Evolutionary conservation across 2,329 filamentous ascomycete species (phyloP).

Genomic region (Penicillium rolfsii): DNA sequence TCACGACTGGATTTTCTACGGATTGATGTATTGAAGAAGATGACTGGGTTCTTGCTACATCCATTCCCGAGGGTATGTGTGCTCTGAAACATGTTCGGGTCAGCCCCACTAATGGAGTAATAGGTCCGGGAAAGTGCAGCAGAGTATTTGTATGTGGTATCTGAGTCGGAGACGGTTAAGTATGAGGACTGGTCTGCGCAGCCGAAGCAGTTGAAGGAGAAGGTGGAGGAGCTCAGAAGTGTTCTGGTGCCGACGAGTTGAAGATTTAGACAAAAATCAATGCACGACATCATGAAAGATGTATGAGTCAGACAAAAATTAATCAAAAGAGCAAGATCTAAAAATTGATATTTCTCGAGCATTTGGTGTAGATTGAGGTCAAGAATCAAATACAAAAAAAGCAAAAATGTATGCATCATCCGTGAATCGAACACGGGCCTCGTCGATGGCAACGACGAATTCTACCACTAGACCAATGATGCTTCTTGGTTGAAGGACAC

Average conservation of each 20-base stretch:
- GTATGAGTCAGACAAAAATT: background rate
- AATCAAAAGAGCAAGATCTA: background rate
- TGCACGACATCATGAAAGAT: background rate
- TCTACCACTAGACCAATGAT: constrained; percentile 52
- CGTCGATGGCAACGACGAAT: constrained; percentile 52
- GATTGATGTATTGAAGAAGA: constrained; percentile 65
- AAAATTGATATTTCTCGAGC: too few relatives aligned
- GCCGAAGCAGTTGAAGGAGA: constrained; percentile 39
- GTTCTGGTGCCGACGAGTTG: constrained; percentile 2
- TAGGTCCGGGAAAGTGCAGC: constrained; percentile 43
- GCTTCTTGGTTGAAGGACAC: constrained; percentile 27
- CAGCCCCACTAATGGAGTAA: constrained; percentile 4
- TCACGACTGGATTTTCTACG: constrained; percentile 57
- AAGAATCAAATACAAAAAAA: background rate
- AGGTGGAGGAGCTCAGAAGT: constrained; percentile 36
- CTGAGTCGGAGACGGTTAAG: constrained; percentile 34
- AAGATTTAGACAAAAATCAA: background rate
- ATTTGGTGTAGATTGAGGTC: background rate
- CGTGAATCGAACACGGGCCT: constrained; percentile 53
- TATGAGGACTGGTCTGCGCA: constrained; percentile 42
- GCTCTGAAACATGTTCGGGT: background rate
- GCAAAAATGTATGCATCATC: constrained; percentile 44
- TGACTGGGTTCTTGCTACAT: constrained; percentile 75
- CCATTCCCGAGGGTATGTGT: constrained; percentile 74
- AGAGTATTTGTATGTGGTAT: constrained; percentile 44